Evolutionary conservation across 2,329 filamentous ascomycete genomes (phyloP), one percentile per base, ranked within the genome.

Genomic region (Cladosporium sp.): DNA sequence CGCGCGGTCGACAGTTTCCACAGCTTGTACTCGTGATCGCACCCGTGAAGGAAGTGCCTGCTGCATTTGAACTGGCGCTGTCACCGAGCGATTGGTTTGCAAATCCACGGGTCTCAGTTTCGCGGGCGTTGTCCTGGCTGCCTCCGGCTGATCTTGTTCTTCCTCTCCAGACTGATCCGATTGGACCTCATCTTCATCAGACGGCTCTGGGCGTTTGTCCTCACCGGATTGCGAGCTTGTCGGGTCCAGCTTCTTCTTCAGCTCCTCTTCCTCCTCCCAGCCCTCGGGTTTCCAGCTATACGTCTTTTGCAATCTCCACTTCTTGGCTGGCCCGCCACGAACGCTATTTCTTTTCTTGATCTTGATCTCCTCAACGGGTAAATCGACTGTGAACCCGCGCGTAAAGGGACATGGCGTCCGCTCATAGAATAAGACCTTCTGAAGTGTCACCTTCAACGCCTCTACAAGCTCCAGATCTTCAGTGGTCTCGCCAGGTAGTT

Each of bases 321-420:
- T 77, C 71, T 80, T 80, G 63, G 80, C 80, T 63, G 75, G 80
- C 64, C 78, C 75, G 67, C 82, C 81, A 1, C 87, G 85, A 28
- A 81, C 86, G 85, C 88, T 90, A 14, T 88, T 63, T 81, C 84
- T 74, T 86, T 88, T 68, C 81, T 86, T 54, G 84, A 76, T 1
- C 55, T 61, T 59, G 87, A 88, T 84, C 64, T 83, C 80, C 59
- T 82, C 80, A 66, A 89, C 85, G 0, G 90, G 90, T 17, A 94
- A 76, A 52, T 88, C 82, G 11, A 93, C 85, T 0, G 84, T 87
- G 66, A 95, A 95, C 3, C 83, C 82, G 60, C 91, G 82, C 67
- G 87, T 82, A 72, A 97, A 96, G 0, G 92, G 92, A 72, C 92
- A 96, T 45, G 86, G 83, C 0, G 92, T 96, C 69, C 89, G 89